Percentiles rank a stretch among this genome's conserved stretches.
Evolutionary conservation across 345 rosid genomes (phyloP).

Genomic region (Pugionium cornutum): DNA sequence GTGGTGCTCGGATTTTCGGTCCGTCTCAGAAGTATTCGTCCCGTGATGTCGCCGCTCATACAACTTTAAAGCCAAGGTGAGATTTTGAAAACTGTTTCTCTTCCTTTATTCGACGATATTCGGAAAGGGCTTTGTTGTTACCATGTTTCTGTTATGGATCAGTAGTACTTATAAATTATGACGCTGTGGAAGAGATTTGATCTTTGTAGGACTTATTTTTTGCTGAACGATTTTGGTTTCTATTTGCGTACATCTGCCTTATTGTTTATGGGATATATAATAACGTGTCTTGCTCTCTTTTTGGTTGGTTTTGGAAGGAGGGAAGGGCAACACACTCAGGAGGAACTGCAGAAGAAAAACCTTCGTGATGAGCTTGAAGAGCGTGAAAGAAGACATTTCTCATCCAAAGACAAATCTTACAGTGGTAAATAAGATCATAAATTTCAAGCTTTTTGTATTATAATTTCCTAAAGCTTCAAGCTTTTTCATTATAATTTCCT

Average conservation of each 20-base stretch:
- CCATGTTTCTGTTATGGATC: not conserved
- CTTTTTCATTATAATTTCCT: not conserved
- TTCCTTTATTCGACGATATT: not conserved
- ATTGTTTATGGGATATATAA: conserved; percentile 6
- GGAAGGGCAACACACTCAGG: conserved; percentile 94
- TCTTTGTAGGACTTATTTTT: not conserved
- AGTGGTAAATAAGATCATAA: conserved; percentile 40
- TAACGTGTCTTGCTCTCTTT: not conserved
- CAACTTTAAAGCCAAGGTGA: conserved; percentile 80
- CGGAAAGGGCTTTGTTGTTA: not conserved
- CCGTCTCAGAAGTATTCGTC: conserved; percentile 97
- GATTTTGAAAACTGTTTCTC: not conserved
- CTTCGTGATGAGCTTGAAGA: conserved; percentile 87
- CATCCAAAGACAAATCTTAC: conserved; percentile 79
- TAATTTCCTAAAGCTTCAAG: not conserved
- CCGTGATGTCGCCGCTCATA: conserved; percentile 91
- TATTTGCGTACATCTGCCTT: not conserved
- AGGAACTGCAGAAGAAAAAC: conserved; percentile 77
- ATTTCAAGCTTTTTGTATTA: not conserved
- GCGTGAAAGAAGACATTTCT: conserved; percentile 87
- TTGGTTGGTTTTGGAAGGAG: conserved; percentile 49
- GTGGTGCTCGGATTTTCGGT: conserved; percentile 96
- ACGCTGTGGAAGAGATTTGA: conserved; percentile 13
- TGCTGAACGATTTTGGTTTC: not conserved
- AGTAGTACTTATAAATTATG: not conserved